Conservation (phyloP, 257 asterid species). For the Thymus mandschuricus region DNA sequence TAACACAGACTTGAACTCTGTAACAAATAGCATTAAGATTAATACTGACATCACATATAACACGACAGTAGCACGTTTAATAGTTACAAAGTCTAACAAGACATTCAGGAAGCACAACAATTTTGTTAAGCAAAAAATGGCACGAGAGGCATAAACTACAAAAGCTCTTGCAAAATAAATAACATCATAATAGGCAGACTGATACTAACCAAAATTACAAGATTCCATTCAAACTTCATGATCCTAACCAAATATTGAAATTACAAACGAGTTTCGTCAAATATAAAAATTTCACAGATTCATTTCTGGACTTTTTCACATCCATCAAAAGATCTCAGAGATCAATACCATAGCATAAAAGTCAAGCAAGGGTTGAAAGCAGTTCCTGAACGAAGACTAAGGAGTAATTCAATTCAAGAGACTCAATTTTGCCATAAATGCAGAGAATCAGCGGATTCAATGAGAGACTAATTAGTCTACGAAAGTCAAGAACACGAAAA, state of each 20-base stretch:
- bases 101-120: conserved; percentile 7
- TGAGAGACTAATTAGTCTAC: neutral
- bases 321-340: conserved; percentile 19
- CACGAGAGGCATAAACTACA: neutral
- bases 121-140: neutral
- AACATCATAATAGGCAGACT: conserved; percentile 1
- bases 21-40: neutral
- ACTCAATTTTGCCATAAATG: conserved; percentile 6
- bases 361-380: conserved; percentile 5
- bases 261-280: neutral
- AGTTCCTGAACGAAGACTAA: neutral
- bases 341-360: conserved; percentile 1
- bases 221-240: neutral
- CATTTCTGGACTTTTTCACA: neutral
- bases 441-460: conserved; percentile 17
- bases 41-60: neutral
- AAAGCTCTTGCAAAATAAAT: neutral
- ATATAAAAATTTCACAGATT: conserved; percentile 3
- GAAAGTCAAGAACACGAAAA: neutral
- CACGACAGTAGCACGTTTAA: neutral
- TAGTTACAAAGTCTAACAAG: neutral
- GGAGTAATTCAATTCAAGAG: conserved; percentile 11
- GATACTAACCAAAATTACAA: neutral
- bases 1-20: neutral
- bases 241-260: neutral